Conservation (phyloP, 2,329 filamentous ascomycete species). For the Penicillium sp. region DNA sequence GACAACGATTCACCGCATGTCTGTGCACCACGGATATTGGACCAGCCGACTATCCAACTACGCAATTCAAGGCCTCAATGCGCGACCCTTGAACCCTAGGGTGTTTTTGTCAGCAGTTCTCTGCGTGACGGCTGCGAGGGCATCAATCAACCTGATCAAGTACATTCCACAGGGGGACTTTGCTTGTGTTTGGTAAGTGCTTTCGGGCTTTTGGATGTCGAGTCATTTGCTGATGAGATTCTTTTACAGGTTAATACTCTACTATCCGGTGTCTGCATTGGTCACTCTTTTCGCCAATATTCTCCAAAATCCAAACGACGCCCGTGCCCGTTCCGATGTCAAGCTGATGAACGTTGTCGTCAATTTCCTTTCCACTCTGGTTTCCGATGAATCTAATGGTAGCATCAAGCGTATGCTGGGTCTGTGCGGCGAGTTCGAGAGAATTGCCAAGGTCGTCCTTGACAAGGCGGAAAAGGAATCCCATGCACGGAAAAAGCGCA, state of each 20-base stretch:
- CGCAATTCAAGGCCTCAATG: slow-evolving; percentile 89
- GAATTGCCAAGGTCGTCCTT: slow-evolving; percentile 84
- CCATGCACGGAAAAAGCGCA: slow-evolving; percentile 75
- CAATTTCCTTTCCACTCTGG: slow-evolving; percentile 81
- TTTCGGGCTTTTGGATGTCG: background rate
- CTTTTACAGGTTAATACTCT: slow-evolving; percentile 68
- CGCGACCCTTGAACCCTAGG: slow-evolving; percentile 81
- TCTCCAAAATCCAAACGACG: slow-evolving; percentile 87
- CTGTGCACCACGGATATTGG: slow-evolving; percentile 96
- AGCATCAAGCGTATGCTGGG: slow-evolving; percentile 91
- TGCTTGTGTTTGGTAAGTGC: slow-evolving; percentile 81
- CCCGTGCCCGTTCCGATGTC: slow-evolving; percentile 79
- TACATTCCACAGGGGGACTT: slow-evolving; percentile 96
- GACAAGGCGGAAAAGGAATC: slow-evolving; percentile 88
- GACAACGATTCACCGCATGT: slow-evolving; percentile 98
- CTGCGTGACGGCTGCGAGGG: slow-evolving; percentile 86
- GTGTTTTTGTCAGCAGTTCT: slow-evolving; percentile 91
- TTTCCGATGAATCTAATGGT: slow-evolving; percentile 82
- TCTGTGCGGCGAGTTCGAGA: slow-evolving; percentile 92
- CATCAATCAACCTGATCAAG: slow-evolving; percentile 88
- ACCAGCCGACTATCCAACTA: slow-evolving; percentile 91
- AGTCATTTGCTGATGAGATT: background rate
- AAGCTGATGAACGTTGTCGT: slow-evolving; percentile 91
- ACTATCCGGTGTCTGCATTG: slow-evolving; percentile 91
- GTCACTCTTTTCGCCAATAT: slow-evolving; percentile 97